phyloP scores from a whole-genome alignment of 108 stramenopile genomes.

The Fragilaria radians region DNA sequence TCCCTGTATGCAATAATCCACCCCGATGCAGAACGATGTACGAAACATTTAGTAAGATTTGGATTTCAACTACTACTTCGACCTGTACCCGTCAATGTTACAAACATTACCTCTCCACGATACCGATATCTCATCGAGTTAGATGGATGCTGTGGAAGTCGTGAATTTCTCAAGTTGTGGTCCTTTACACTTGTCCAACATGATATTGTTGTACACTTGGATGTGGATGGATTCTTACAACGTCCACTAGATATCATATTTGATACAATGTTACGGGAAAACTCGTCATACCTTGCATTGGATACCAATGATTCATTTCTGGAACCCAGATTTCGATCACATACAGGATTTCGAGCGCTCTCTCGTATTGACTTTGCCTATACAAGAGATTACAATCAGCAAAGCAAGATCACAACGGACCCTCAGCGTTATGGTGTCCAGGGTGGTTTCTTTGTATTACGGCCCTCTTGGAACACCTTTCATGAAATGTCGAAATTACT shows the following conservation, averaged over 20 bases:
- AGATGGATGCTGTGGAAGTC: constrained; percentile 73
- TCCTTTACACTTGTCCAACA: constrained; percentile 64
- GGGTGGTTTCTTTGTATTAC: constrained; percentile 89
- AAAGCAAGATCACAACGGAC: constrained; percentile 6
- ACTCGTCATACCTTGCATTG: background rate
- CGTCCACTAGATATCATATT: constrained; percentile 59
- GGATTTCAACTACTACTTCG: constrained; percentile 42
- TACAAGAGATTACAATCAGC: constrained; percentile 55
- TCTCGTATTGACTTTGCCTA: constrained; percentile 49
- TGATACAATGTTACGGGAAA: constrained; percentile 39
- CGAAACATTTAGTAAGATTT: constrained; percentile 14
- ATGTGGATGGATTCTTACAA: constrained; percentile 60
- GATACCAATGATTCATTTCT: background rate
- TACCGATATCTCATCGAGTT: constrained; percentile 10
- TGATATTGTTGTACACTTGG: constrained; percentile 63
- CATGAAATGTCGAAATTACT: background rate
- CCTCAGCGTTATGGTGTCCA: constrained; percentile 26
- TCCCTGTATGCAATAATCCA: constrained; percentile 54
- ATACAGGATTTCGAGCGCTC: background rate
- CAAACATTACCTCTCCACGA: constrained; percentile 28
- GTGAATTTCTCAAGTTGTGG: constrained; percentile 87
- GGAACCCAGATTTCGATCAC: background rate
- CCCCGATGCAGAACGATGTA: constrained; percentile 39
- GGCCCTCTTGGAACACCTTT: constrained; percentile 44
- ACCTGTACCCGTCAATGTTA: constrained; percentile 42